phyloP scores from a whole-genome alignment of 768 basidiomycete genomes.

The Saitozyma sp. region DNA sequence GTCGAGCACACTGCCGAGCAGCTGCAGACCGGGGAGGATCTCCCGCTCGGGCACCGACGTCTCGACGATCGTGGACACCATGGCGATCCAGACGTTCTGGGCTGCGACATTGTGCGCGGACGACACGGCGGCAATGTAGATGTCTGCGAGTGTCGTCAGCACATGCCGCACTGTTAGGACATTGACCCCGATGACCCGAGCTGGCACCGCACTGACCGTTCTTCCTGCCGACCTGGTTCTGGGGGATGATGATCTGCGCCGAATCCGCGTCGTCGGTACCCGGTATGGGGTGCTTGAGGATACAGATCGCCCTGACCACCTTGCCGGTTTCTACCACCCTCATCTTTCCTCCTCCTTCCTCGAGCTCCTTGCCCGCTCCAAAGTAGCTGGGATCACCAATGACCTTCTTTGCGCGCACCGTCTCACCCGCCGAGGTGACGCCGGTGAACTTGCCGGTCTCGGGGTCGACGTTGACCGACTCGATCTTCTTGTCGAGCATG shows the following conservation, averaged over 20 bases:
- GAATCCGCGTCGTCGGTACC: constrained; percentile 94
- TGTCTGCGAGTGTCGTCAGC: constrained; percentile 62
- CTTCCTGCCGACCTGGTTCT: constrained; percentile 90
- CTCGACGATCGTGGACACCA: constrained; percentile 98
- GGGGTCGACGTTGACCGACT: constrained; percentile 80
- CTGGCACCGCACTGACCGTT: constrained; percentile 65
- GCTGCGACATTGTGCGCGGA: constrained; percentile 97
- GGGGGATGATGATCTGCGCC: constrained; percentile 96
- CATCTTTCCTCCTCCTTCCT: constrained; percentile 68
- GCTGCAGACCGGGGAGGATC: constrained; percentile 84
- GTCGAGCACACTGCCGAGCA: constrained; percentile 88
- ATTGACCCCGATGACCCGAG: constrained; percentile 3
- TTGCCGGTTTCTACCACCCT: constrained; percentile 89
- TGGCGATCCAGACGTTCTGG: constrained; percentile 91
- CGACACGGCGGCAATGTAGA: constrained; percentile 97
- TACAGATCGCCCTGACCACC: constrained; percentile 94
- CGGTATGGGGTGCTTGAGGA: constrained; percentile 97
- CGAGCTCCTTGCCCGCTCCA: constrained; percentile 66
- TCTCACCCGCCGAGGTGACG: constrained; percentile 83
- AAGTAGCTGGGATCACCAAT: constrained; percentile 99
- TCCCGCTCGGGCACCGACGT: constrained; percentile 88
- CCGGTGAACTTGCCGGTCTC: constrained; percentile 84
- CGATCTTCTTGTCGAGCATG: constrained; percentile 96
- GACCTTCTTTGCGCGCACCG: constrained; percentile 93
- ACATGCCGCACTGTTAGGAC: neutral